A percentile compares a stretch with the other conserved stretches of the same genome.
These are phyloP conservation scores for Scolecobasidium constrictum DNA, from an alignment of 2,329 filamentous ascomycete genomes.

Conservation along the genomic window DNA sequence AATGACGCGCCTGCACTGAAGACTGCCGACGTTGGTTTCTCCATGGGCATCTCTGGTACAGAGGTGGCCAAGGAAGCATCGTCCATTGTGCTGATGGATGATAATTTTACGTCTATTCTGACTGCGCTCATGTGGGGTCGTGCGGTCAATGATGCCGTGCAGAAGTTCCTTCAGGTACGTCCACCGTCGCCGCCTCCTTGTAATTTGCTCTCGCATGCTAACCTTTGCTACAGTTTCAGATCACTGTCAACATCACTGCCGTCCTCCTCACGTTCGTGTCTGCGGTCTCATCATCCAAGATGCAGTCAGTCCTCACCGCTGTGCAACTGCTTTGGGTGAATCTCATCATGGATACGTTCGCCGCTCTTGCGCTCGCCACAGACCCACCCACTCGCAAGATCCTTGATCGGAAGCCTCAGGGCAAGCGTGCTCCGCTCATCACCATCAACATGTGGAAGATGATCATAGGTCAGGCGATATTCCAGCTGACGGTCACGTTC, in stretches of 20 bases:
- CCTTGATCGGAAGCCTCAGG: slow-evolving; percentile 66
- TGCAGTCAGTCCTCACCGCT: slow-evolving; percentile 69
- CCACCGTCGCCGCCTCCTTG: background rate
- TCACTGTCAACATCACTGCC: slow-evolving; percentile 85
- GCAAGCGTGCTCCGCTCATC: slow-evolving; percentile 65
- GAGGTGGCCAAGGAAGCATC: slow-evolving; percentile 80
- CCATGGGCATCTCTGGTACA: slow-evolving; percentile 75
- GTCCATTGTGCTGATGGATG: slow-evolving; percentile 77
- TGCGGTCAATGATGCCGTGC: slow-evolving; percentile 30
- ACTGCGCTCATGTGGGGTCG: slow-evolving; percentile 70
- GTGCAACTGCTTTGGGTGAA: slow-evolving; percentile 96
- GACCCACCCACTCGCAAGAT: slow-evolving; percentile 79
- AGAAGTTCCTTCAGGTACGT: slow-evolving; percentile 23
- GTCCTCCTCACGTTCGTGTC: slow-evolving; percentile 81
- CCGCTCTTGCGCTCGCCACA: slow-evolving; percentile 80
- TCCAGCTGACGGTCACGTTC: slow-evolving; percentile 71
- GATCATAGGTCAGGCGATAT: slow-evolving; percentile 87
- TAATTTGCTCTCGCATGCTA: background rate
- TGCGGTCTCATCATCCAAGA: slow-evolving; percentile 58
- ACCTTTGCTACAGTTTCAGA: slow-evolving; percentile 46
- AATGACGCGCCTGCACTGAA: slow-evolving; percentile 76
- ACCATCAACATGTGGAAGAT: slow-evolving; percentile 98
- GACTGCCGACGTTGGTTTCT: slow-evolving; percentile 73
- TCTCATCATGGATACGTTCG: slow-evolving; percentile 94
- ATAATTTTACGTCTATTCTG: slow-evolving; percentile 79